Conservation (phyloP, 345 rosid species). For the Eucalyptus guilfoylei region DNA sequence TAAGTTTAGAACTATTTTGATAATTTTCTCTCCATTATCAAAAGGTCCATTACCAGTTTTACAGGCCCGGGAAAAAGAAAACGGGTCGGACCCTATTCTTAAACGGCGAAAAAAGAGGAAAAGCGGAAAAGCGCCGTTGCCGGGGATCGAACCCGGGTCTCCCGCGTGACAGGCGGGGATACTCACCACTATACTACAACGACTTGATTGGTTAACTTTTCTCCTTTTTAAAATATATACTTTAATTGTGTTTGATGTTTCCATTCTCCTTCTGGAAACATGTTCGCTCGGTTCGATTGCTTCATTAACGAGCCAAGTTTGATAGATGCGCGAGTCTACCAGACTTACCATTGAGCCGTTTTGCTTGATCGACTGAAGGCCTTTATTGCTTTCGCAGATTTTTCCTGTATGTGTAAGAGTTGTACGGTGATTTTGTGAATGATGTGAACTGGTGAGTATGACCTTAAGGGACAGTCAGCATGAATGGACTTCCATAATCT, state of each 20-base stretch:
- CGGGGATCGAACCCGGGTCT: conserved; percentile 98
- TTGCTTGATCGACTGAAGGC: neutral
- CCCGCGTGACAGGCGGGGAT: conserved; percentile 93
- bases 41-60: neutral
- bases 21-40: neutral
- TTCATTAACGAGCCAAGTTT: neutral
- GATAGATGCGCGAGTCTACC: neutral
- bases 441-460: neutral
- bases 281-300: neutral
- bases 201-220: neutral
- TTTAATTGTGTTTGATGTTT: neutral
- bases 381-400: neutral
- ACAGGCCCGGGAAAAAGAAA: neutral
- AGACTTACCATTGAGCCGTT: neutral
- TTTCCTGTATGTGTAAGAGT: neutral
- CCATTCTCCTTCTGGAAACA: fast-evolving
- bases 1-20: no score
- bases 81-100: neutral
- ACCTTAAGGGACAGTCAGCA: neutral
- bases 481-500: neutral
- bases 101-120: neutral
- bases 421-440: neutral
- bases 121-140: conserved; percentile 39
- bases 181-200: conserved; percentile 95
- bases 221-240: fast-evolving